Evolutionary conservation across 1,284 basidiomycete species (phyloP).

Genomic region (Ustilago nuda): DNA sequence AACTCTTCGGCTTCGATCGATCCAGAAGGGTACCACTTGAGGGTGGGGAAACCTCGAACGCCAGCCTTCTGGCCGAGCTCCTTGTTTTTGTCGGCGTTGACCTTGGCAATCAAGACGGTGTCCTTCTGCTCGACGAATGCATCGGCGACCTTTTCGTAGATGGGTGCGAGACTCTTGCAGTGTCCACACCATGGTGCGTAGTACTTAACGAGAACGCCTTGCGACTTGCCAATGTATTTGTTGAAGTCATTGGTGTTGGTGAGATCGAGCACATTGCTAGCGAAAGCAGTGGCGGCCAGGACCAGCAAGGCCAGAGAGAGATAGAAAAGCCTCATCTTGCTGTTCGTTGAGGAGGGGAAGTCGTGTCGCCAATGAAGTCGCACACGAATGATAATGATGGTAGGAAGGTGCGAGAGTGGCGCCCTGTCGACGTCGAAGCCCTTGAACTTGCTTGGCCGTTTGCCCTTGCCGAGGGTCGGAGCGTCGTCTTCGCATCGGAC

Average conservation of each 20-base stretch:
- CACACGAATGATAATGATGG: conserved; percentile 12
- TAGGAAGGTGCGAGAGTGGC: background rate
- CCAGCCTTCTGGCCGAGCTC: conserved; percentile 76
- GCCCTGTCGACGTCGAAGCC: background rate
- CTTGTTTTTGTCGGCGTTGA: conserved; percentile 90
- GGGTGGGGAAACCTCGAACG: conserved; percentile 86
- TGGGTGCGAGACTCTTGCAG: conserved; percentile 82
- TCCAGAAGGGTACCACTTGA: conserved; percentile 86
- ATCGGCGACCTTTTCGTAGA: conserved; percentile 88
- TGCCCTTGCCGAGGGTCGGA: background rate
- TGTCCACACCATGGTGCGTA: conserved; percentile 69
- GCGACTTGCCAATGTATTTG: conserved; percentile 55
- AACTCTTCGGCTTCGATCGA: conserved; percentile 76
- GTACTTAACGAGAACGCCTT: conserved; percentile 63
- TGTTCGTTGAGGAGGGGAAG: background rate
- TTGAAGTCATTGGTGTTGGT: conserved; percentile 62
- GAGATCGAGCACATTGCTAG: conserved; percentile 63
- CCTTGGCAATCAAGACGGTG: conserved; percentile 89
- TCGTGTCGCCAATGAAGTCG: conserved; percentile 13
- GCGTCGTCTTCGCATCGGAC: conserved; percentile 21
- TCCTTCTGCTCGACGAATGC: conserved; percentile 78
- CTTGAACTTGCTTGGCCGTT: background rate
- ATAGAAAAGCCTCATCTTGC: conserved; percentile 40
- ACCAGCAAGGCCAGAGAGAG: conserved; percentile 32
- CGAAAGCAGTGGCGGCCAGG: conserved; percentile 38